Evolutionary conservation across 441 rosid genomes (phyloP).

Genomic region (Gossypium trilobum): DNA sequence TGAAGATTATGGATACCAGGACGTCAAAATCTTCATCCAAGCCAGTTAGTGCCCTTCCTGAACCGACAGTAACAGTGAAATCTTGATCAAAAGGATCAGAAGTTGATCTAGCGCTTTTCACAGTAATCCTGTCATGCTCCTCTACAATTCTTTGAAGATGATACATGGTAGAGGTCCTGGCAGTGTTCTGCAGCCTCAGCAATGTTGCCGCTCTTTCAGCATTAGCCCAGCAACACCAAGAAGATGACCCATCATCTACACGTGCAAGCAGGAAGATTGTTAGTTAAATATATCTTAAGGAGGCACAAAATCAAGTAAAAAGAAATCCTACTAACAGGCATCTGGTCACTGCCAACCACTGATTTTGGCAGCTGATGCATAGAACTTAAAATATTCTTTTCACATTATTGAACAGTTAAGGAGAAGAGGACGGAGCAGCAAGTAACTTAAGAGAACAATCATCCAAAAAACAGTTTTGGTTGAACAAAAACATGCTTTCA

Average conservation of each 20-base stretch:
- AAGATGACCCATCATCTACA: conserved; percentile 80
- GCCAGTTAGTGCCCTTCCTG: conserved; percentile 37
- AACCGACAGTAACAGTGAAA: conserved; percentile 34
- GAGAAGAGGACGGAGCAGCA: neutral
- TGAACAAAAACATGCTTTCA: neutral
- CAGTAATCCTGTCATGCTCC: conserved; percentile 42
- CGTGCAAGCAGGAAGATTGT: conserved; percentile 14
- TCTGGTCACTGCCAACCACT: neutral
- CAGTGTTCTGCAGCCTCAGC: conserved; percentile 43
- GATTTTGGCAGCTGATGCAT: neutral
- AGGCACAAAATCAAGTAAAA: neutral
- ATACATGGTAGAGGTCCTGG: conserved; percentile 27
- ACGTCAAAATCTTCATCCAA: conserved; percentile 55
- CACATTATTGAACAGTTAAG: neutral
- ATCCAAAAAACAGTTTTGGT: neutral
- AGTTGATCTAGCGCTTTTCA: conserved; percentile 45
- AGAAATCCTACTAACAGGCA: neutral
- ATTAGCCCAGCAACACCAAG: conserved; percentile 71
- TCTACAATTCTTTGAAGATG: conserved; percentile 51
- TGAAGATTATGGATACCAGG: conserved; percentile 41
- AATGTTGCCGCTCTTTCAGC: conserved; percentile 56
- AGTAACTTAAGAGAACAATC: neutral
- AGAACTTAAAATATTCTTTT: neutral
- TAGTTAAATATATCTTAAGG: conserved; percentile 1
- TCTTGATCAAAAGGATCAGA: conserved; percentile 51